Conservation (phyloP, 208 protist species). For the Giardia muris region DNA sequence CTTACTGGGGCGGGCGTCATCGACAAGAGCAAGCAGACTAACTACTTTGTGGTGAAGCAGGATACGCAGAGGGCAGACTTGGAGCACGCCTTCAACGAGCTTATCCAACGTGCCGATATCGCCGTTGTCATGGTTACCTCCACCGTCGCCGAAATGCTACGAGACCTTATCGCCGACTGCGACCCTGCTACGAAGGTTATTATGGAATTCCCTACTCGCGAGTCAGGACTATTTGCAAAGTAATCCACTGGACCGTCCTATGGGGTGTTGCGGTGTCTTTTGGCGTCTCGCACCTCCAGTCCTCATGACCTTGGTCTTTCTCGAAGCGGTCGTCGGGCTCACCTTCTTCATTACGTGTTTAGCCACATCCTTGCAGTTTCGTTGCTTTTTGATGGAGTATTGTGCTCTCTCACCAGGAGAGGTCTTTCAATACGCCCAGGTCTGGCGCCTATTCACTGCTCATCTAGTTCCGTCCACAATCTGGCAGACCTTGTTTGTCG, state of each 20-base stretch:
- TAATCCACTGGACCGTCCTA: not conserved
- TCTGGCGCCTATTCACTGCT: not conserved
- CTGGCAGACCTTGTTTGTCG: not conserved
- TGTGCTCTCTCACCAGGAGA: not conserved
- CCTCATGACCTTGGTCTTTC: not conserved
- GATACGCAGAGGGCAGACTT: not conserved
- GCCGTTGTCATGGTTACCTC: not conserved
- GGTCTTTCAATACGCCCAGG: not conserved
- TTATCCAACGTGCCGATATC: not conserved
- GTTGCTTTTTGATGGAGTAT: not conserved
- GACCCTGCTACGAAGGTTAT: not conserved
- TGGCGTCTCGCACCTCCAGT: not conserved
- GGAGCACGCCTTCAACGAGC: not conserved
- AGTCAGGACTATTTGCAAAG: not conserved
- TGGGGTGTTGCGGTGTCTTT: not conserved
- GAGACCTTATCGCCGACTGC: not conserved
- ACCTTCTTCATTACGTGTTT: not conserved
- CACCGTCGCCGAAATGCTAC: not conserved
- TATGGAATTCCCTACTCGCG: not conserved
- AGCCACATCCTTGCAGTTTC: not conserved
- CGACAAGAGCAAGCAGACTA: not conserved
- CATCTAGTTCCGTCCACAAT: not conserved
- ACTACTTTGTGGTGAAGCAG: not conserved
- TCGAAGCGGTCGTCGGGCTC: not conserved
- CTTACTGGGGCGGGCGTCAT: not conserved